Evolutionary conservation across 1,139 yeast genomes (phyloP), one percentile per base, ranked within the genome.

Genomic region (Saccharomycopsis hybrid): DNA sequence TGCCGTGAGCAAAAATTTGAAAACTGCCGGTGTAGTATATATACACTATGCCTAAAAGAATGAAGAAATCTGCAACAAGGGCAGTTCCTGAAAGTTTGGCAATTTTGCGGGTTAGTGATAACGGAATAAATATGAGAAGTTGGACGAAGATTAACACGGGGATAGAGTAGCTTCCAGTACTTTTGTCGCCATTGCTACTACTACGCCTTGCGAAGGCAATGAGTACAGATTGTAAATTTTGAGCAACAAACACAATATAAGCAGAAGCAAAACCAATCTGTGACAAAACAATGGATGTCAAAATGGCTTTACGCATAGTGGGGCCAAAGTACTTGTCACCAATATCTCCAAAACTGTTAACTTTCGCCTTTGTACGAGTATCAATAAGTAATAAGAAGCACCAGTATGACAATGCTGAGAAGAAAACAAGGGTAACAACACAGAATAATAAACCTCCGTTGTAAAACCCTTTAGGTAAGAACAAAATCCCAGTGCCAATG

Each of bases 211-310:
- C 27, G 5, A 70, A 65, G 3, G 78, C 71, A 40, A 65, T 59
- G 36, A 71, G 65, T 53, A 78, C 75, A 0, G 79, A 92, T 55
- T 81, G 78, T 43, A 90, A 65, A 65, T 88, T 92, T 55, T 90
- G 95, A 1, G 95, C 87, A 0, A 96, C 92, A 66, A 92, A 92
- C 2, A 92, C 95, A 54, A 88, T 85, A 64, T 92, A 92, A 0
- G 97, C 96, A n/a, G 96, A 89, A 1, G 95, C 85, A 65, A 92
- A 92, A 1, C 98, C 98, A 52, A 92, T 75, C 64, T 92, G 98
- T 1, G 97, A 87, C 32, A 92, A 65, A 1, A 87, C 85, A 57
- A 92, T 84, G 2, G 96, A 86, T 1, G 76, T 62, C 52, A 92
- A 71, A 57, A 92, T 89, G 28, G 85, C 67, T 44, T 73, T 68